Base-by-base conservation (phyloP, 164 flowering plant species). In the Liquidambar formosana region DNA sequence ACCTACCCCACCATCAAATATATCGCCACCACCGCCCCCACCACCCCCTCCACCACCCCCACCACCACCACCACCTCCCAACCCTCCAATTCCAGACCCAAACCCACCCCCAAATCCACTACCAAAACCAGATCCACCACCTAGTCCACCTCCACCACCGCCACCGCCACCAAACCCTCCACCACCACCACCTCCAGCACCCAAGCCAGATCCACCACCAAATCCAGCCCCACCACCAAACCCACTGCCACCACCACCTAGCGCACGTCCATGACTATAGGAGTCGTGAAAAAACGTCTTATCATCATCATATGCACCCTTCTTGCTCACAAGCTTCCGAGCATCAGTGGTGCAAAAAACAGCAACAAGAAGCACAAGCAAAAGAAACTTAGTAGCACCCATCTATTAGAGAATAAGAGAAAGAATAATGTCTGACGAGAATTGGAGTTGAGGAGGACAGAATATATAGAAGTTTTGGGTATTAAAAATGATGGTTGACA, bases 31-130 rank as follows among this genome's bases (percentile, higher is more conserved):
- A n/a, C n/a, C n/a, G n/a, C n/a, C n/a, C n/a, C n/a, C n/a, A n/a
- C 80, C 76, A n/a, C 21, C 51, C 14, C 74, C 75, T 16, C 66
- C 69, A 1, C 80, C 80, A 0, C 25, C 21, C 6, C 75, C 71
- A 16, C 59, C 59, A 19, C 76, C 76, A 4, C 65, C 69, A 9
- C 76, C 73, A 3, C 73, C 73, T 10, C 65, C 72, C 5, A 38
- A 62, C 10, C 66, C 68, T 0, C 58, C 57, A 33, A n/a, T n/a
- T n/a, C n/a, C n/a, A n/a, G n/a, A n/a, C n/a, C n/a, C n/a, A n/a
- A n/a, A n/a, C n/a, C 25, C 58, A 2, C 63, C 63, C 2, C 51
- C 64, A 57, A 19, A 16, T 10, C 60, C 75, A 27, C 68, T 64
- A 15, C 61, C 61, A 4, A 45, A 44, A 1, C 70, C 66, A 1